Evolutionary conservation across 2,329 filamentous ascomycete genomes (phyloP).

Genomic region (Stemphylium vesicarium): DNA sequence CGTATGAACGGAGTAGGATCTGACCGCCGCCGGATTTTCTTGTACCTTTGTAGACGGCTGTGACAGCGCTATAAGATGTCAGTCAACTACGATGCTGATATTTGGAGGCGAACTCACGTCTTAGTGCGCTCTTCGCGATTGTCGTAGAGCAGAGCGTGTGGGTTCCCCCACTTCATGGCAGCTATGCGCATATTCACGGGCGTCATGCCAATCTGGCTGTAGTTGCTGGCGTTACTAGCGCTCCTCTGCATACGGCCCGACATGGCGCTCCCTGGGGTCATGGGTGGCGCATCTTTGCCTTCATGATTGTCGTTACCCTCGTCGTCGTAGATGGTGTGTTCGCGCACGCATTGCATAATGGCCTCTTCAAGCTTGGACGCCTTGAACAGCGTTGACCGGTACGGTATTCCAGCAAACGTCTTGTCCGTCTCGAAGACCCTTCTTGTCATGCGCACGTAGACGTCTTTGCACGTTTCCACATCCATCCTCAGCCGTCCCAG

Average conservation of each 20-base stretch:
- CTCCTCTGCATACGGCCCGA: constrained; percentile 60
- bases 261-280: constrained; percentile 42
- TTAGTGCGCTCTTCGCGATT: constrained; percentile 84
- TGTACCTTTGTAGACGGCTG: constrained; percentile 87
- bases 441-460: constrained; percentile 93
- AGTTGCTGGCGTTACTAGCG: constrained; percentile 78
- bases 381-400: constrained; percentile 93
- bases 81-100: constrained; percentile 9
- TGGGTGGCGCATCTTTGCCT: constrained; percentile 50
- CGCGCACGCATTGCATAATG: constrained; percentile 84
- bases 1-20: constrained; percentile 86
- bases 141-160: constrained; percentile 88
- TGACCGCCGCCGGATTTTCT: constrained; percentile 67
- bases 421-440: constrained; percentile 98
- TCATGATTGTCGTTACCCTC: constrained; percentile 78
- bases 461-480: constrained; percentile 94
- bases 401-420: constrained; percentile 94
- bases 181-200: constrained; percentile 58
- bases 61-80: constrained; percentile 71
- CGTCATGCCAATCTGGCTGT: constrained; percentile 78
- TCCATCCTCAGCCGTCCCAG: constrained; percentile 88
- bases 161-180: constrained; percentile 72
- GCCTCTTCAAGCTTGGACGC: constrained; percentile 94
- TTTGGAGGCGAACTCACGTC: constrained; percentile 67
- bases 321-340: constrained; percentile 75